Conservation (phyloP, 1,139 yeast genomes). For the Magnusiomyces tetraspermus region DNA sequence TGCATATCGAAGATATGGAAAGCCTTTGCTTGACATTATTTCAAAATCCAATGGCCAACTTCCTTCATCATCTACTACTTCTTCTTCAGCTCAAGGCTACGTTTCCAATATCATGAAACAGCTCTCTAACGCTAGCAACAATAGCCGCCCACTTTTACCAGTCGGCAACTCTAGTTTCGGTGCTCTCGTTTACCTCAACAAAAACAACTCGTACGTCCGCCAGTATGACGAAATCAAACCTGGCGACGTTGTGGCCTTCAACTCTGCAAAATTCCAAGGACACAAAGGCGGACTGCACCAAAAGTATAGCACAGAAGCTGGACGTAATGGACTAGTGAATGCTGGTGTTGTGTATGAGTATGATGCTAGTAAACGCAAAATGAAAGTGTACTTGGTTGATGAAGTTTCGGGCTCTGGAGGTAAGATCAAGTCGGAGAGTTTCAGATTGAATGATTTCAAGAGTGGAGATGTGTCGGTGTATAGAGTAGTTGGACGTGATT, state of each 20-base stretch:
- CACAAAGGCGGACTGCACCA: constrained; percentile 50
- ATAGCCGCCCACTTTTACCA: no score
- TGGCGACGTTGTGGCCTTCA: constrained; percentile 75
- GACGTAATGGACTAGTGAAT: constrained; percentile 32
- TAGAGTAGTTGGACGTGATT: constrained; percentile 56
- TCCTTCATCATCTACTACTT: no score
- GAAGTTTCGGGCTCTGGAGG: constrained; percentile 16
- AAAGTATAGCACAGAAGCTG: constrained; percentile 41
- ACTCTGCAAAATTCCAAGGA: constrained; percentile 63
- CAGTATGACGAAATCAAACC: constrained; percentile 58
- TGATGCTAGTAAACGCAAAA: constrained; percentile 66
- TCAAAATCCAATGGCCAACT: no score
- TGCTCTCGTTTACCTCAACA: constrained; percentile 54
- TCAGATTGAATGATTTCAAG: constrained; percentile 62
- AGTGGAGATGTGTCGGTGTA: constrained; percentile 73
- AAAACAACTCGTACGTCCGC: constrained; percentile 48
- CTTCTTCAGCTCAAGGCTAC: no score
- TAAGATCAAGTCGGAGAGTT: constrained; percentile 50
- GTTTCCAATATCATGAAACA: constrained; percentile 16
- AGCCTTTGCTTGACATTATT: constrained; percentile 25
- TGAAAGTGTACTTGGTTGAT: constrained; percentile 47
- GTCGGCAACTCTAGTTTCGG: constrained; percentile 68
- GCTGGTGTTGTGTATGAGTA: constrained; percentile 51
- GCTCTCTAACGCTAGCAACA: constrained; percentile 36
- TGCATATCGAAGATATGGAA: constrained; percentile 38